These are phyloP conservation scores for Komagataella phaffii DNA, from an alignment of 805 yeast species.

Conservation along the genomic window DNA sequence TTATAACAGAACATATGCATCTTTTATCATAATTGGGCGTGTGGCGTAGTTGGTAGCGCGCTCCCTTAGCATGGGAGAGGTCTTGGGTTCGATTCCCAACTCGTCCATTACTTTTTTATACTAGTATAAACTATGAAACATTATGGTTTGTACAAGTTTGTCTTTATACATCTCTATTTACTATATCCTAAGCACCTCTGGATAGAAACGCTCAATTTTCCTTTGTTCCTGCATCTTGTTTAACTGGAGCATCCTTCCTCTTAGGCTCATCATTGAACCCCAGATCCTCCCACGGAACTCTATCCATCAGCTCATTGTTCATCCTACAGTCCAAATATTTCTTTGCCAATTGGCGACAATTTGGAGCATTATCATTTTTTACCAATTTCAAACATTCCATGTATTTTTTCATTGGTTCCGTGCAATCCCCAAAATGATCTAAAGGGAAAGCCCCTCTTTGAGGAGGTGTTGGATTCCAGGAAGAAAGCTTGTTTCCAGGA, in stretches of 20 bases:
- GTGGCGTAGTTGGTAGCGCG: conserved; percentile 82
- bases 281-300: conserved; percentile 20
- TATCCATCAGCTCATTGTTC: conserved; percentile 44
- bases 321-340: conserved; percentile 75
- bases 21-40: conserved; percentile 31
- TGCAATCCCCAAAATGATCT: conserved; percentile 81
- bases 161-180: conserved; percentile 33
- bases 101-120: conserved; percentile 37
- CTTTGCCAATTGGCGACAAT: conserved; percentile 77
- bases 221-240: neutral
- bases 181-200: conserved; percentile 47
- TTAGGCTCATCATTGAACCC: conserved; percentile 19
- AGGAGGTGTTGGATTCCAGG: conserved; percentile 59
- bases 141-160: neutral
- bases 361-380: conserved; percentile 77
- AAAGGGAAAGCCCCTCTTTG: conserved; percentile 94
- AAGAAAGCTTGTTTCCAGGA: neutral
- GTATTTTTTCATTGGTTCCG: conserved; percentile 59
- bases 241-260: neutral
- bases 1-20: no score
- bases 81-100: conserved; percentile 75
- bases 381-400: conserved; percentile 68
- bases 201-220: conserved; percentile 3
- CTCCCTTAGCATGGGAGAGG: conserved; percentile 74
- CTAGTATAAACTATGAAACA: neutral